Evolutionary conservation across 352 stramenopile genomes (phyloP).

Genomic region (Blastocystis hominis): DNA sequence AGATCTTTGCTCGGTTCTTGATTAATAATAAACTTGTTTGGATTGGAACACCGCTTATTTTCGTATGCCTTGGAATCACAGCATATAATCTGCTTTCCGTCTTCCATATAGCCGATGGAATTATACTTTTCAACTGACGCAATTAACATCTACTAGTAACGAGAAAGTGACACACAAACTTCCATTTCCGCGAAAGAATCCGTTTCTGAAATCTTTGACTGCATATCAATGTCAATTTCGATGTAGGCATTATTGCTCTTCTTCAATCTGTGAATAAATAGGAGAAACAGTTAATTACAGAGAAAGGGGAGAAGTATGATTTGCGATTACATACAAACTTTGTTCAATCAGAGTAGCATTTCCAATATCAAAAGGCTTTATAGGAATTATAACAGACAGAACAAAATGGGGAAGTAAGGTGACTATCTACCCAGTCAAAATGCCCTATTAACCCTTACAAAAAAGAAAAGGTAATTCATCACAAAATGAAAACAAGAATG

Average conservation of each 20-base stretch:
- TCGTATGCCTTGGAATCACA: neutral
- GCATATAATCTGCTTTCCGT: neutral
- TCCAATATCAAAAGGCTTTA: neutral
- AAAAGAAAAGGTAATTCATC: too few species aligned
- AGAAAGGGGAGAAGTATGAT: neutral
- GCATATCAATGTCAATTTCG: neutral
- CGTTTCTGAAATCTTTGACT: too few species aligned
- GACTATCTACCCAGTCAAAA: too few species aligned
- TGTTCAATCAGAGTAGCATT: neutral
- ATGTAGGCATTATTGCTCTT: neutral
- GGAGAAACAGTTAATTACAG: neutral
- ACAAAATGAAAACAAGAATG: too few species aligned
- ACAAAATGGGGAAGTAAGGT: too few species aligned
- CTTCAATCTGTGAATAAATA: neutral
- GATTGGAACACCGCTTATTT: neutral
- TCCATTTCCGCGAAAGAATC: neutral
- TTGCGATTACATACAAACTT: neutral
- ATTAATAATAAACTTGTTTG: neutral
- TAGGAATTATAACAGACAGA: neutral
- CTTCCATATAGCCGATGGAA: neutral
- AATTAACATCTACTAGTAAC: neutral
- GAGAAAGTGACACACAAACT: neutral
- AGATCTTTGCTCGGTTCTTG: neutral
- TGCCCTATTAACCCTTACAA: too few species aligned
- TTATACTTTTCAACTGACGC: neutral